Evolutionary conservation across 2,329 filamentous ascomycete genomes (phyloP), one percentile per base, ranked within the genome.

Genomic region (Zymoseptoria crescenta): DNA sequence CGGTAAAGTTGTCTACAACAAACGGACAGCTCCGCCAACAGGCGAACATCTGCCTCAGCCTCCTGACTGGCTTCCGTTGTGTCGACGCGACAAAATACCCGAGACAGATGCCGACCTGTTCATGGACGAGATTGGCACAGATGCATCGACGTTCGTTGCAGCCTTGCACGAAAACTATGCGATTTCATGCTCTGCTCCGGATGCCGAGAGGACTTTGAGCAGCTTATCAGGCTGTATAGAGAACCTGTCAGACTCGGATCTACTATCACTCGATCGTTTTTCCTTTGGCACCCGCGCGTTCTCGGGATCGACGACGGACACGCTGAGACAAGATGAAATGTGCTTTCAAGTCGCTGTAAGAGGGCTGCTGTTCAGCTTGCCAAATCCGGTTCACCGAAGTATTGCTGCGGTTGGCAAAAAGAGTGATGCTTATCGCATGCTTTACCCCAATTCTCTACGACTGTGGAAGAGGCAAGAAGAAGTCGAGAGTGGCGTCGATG

Each of bases 1-100:
- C 10, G 94, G 93, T 3, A 96, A 94, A 71, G 89, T 99, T 2
- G 87, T 97, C 0, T 96, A 97, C 77, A 99, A 99, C 77, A 99
- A 96, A 72, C 83, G 94, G 52, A 82, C 88, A 21, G 84, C 87
- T 28, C 71, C 73, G 3, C 74, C 79, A 10, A 66, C 72, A 51
- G 67, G 70, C 51, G 61, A 60, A 10, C 60, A 57, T 13, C 65
- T 74, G 2, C 61, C 73, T 48, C 77, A 79, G 55, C 79, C 79
- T 13, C 77, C 79, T 20, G 68, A 73, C 49, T 78, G 76, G 67
- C 74, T 80, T 29, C 75, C 78, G 0, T 74, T 78, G 56, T 72
- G 74, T 55, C 69, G 72, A 30, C 73, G 79, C 55, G 70, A 72
- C 7, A 79, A 77, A 62, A 65, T 73, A 8, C 75, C 78, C 0